Percentiles rank a stretch among this genome's conserved stretches.
Conservation (phyloP, 805 yeast genomes). For the Lachancea thermotolerans region DNA sequence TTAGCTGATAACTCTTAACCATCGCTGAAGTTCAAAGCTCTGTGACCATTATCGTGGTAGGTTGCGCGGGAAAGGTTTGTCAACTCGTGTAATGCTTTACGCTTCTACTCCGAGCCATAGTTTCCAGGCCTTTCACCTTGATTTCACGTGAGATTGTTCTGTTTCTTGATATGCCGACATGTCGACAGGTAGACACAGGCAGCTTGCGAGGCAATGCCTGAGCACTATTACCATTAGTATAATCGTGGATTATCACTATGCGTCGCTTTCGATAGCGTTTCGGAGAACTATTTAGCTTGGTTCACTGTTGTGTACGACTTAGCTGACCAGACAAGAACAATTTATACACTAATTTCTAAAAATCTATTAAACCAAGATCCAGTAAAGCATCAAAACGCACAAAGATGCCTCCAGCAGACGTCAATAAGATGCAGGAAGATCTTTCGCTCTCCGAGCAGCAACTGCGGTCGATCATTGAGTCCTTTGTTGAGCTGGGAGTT, state of each 20-base stretch:
- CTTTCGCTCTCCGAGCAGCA: conserved; percentile 28
- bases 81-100: no score
- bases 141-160: background rate
- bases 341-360: no score
- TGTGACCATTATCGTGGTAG: no score
- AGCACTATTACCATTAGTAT: no score
- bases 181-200: no score
- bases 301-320: no score
- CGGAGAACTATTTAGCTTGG: no score
- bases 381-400: background rate
- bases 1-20: conserved; percentile 17
- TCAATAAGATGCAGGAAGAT: conserved; percentile 22
- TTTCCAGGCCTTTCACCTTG: background rate
- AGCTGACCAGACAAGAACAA: no score
- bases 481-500: conserved; percentile 83
- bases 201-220: no score
- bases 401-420: conserved; percentile 1
- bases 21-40: background rate
- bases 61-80: no score
- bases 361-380: background rate
- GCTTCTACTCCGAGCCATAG: background rate
- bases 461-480: conserved; percentile 55
- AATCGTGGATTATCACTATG: no score
- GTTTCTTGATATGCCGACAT: background rate
- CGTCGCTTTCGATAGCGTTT: no score